Percentiles rank a stretch among this genome's conserved stretches.
These are phyloP conservation scores for Cryptococcus sp. DNA, from an alignment of 1,284 basidiomycete species.

Conservation along the genomic window DNA sequence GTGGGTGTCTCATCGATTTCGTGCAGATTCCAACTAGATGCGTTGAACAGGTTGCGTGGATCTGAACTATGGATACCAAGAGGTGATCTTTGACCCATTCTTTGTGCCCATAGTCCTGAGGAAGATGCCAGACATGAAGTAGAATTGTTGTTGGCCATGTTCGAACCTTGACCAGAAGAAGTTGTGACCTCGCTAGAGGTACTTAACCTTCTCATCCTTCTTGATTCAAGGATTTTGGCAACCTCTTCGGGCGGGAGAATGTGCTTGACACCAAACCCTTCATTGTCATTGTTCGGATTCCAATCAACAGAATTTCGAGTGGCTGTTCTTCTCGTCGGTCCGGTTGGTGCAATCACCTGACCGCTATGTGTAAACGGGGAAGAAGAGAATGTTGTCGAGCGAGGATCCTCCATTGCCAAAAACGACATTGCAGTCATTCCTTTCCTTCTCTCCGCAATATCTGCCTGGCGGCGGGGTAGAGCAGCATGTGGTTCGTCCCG, in stretches of 20 bases:
- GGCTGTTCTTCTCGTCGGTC: background rate
- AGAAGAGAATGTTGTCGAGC: background rate
- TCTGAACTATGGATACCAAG: too few relatives aligned
- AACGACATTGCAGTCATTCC: constrained; percentile 6
- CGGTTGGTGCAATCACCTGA: background rate
- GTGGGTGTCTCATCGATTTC: too few relatives aligned
- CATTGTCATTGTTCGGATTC: background rate
- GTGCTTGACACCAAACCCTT: background rate
- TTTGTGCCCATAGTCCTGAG: too few relatives aligned
- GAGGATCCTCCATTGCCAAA: background rate
- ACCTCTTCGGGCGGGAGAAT: constrained; percentile 1
- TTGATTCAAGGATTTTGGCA: background rate
- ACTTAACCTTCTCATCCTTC: too few relatives aligned
- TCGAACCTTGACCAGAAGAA: too few relatives aligned
- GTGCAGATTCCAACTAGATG: too few relatives aligned
- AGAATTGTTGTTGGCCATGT: too few relatives aligned
- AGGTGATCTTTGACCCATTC: too few relatives aligned
- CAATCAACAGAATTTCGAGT: background rate
- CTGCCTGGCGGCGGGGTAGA: background rate
- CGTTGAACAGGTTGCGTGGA: too few relatives aligned
- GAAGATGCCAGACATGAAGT: too few relatives aligned
- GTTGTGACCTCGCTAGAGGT: background rate
- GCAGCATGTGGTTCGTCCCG: constrained; percentile 4
- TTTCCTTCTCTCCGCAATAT: background rate
- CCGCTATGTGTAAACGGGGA: background rate